Conservation (phyloP, 2,329 filamentous ascomycete genomes). For the Cladobotryum mycophilum region DNA sequence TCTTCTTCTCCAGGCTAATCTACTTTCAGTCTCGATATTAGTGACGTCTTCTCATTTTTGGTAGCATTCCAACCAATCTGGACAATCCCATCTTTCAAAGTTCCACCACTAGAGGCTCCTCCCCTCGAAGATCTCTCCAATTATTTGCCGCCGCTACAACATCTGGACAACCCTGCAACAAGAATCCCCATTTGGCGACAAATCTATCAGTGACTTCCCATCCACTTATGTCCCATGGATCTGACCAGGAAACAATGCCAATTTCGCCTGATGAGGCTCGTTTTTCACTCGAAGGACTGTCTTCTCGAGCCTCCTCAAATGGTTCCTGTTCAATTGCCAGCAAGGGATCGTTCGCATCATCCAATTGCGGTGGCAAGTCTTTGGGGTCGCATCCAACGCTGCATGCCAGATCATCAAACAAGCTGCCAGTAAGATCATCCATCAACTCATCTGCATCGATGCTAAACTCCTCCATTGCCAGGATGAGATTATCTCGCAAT, state of each 20-base stretch:
- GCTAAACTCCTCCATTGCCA: conserved; percentile 9
- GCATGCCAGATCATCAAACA: conserved; percentile 1
- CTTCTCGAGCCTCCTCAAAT: not conserved
- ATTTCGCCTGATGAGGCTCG: not conserved
- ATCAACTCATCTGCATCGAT: conserved; percentile 15
- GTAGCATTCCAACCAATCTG: too few species aligned
- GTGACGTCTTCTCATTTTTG: not conserved
- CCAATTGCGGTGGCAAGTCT: too few species aligned
- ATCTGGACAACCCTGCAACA: conserved; percentile 8
- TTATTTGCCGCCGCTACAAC: conserved; percentile 7
- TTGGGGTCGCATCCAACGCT: too few species aligned
- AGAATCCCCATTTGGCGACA: conserved; percentile 4
- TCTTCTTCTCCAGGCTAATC: too few species aligned
- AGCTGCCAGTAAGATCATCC: conserved; percentile 13
- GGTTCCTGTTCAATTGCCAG: not conserved
- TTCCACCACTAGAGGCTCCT: conserved; percentile 10
- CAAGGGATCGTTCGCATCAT: too few species aligned
- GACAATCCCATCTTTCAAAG: not conserved
- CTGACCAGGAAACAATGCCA: conserved; percentile 15
- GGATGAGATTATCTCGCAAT: conserved; percentile 16
- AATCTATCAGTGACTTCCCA: conserved; percentile 10
- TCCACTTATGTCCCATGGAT: conserved; percentile 14
- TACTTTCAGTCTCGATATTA: too few species aligned
- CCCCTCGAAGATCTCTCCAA: conserved; percentile 5
- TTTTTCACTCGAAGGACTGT: not conserved